These are phyloP conservation scores for Carpinus viminea DNA, from an alignment of 306 rosid species.

Conservation along the genomic window DNA sequence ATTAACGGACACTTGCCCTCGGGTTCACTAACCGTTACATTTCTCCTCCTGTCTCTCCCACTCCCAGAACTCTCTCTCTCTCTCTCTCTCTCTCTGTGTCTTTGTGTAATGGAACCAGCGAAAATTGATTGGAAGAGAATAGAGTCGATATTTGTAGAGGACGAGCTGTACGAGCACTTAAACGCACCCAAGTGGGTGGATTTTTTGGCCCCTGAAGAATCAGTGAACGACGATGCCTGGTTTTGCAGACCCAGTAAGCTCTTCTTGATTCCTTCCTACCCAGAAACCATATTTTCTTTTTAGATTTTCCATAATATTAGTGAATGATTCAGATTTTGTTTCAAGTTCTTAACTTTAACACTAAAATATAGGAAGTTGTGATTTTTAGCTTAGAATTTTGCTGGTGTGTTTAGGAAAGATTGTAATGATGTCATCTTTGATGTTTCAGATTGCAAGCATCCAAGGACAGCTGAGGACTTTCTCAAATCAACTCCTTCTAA, in stretches of 20 bases:
- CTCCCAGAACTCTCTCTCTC: constrained; percentile 6
- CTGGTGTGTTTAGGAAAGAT: background rate
- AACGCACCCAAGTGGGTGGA: constrained; percentile 96
- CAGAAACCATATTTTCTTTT: background rate
- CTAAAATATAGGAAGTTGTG: background rate
- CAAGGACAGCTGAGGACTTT: constrained; percentile 79
- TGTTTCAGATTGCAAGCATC: constrained; percentile 82
- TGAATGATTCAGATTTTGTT: background rate
- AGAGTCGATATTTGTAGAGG: constrained; percentile 80
- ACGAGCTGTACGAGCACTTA: constrained; percentile 71
- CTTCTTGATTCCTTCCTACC: background rate
- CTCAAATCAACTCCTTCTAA: constrained; percentile 73
- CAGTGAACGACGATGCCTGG: constrained; percentile 73
- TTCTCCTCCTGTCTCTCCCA: background rate
- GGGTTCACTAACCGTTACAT: constrained; percentile 58
- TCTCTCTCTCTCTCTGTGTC: background rate
- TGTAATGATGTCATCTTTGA: background rate
- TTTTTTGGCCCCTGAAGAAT: constrained; percentile 54
- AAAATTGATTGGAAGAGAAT: constrained; percentile 89
- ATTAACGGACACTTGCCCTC: constrained; percentile 44
- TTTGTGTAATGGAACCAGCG: constrained; percentile 77
- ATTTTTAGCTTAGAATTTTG: background rate
- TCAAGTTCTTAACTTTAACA: background rate
- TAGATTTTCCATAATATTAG: background rate
- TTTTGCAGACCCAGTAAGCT: constrained; percentile 77